Evolutionary conservation across 2,329 filamentous ascomycete species (phyloP), one percentile per base, ranked within the genome.

Genomic region (Sporothrix inflata): DNA sequence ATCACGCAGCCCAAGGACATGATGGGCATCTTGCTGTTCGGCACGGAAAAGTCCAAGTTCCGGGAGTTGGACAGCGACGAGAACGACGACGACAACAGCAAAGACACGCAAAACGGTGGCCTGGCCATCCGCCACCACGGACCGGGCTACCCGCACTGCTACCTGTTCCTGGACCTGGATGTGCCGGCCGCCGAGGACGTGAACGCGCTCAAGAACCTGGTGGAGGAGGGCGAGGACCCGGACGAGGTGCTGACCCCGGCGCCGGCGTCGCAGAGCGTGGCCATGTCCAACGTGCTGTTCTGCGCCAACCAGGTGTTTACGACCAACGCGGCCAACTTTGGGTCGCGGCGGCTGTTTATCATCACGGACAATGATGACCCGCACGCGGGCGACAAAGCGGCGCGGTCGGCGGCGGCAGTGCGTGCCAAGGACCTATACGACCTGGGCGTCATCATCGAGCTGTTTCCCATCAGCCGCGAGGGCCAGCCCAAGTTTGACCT

Each of bases 251-350:
- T 98, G 47, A 85, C 86, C 6, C 90, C 94, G 1, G 88, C 92
- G 0, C 30, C 71, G 9, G 83, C 87, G 3, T 38, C 72, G 2
- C 89, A 94, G 71, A 84, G 86, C 1, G 90, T 92, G 0, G 90
- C 90, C 45, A 97, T 99, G 91, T 89, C 93, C 11, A 97, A 94
- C 77, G 87, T 99, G 2, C 85, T 99, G 1, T 98, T 98, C 79
- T 97, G 94, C 77, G 95, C 94, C 49, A 98, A 98, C 76, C 94
- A 98, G 78, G 92, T 98, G 69, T 98, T 99, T 79, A 97, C 94
- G 0, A 97, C 93, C 3, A 97, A 92, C 79, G 94, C 96, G 0
- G 90, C 96, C 21, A 98, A 98, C 78, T 98, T 98, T 80, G 91
- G 93, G 4, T 98, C 95, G 6, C 87, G 95, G 74, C 89, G 96